These are phyloP conservation scores for Ophiorrhiza pumila DNA, from an alignment of 257 asterid species.

Conservation along the genomic window DNA sequence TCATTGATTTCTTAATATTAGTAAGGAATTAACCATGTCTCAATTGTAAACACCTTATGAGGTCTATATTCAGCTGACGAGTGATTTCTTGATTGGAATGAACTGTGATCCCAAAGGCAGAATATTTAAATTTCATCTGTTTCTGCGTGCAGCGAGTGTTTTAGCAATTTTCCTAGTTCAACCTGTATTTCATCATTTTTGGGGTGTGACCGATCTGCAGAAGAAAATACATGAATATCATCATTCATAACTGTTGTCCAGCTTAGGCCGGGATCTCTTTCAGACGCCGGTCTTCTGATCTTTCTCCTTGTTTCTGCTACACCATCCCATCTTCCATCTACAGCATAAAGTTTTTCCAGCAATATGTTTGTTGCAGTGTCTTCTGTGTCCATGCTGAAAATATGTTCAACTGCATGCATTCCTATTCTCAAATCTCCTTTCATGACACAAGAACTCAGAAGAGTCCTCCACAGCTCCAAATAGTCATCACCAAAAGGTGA, in stretches of 20 bases:
- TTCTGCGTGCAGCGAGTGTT: slow-evolving; percentile 27
- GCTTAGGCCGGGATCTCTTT: slow-evolving; percentile 71
- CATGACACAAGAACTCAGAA: slow-evolving; percentile 53
- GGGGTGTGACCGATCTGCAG: slow-evolving; percentile 46
- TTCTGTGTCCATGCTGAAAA: slow-evolving; percentile 39
- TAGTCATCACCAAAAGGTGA: slow-evolving; percentile 50
- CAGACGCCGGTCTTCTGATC: slow-evolving; percentile 35
- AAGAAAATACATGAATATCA: slow-evolving; percentile 45
- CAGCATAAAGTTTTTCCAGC: slow-evolving; percentile 58
- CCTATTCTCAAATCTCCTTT: slow-evolving; percentile 47
- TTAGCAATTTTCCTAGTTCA: slow-evolving; percentile 42
- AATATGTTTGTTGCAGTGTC: slow-evolving; percentile 53
- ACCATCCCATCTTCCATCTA: slow-evolving; percentile 57
- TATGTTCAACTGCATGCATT: slow-evolving; percentile 49
- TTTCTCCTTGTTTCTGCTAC: slow-evolving; percentile 56
- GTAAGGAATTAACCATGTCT: neutral
- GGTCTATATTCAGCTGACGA: neutral
- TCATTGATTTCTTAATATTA: neutral
- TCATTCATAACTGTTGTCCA: slow-evolving; percentile 57
- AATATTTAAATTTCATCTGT: slow-evolving; percentile 20
- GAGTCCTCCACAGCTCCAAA: slow-evolving; percentile 61
- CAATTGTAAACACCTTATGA: neutral
- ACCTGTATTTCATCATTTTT: slow-evolving; percentile 31
- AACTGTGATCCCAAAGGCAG: neutral
- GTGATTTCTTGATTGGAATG: slow-evolving; percentile 1